Conservation (phyloP, 1,284 basidiomycete species). For the Flammula alnicola region DNA sequence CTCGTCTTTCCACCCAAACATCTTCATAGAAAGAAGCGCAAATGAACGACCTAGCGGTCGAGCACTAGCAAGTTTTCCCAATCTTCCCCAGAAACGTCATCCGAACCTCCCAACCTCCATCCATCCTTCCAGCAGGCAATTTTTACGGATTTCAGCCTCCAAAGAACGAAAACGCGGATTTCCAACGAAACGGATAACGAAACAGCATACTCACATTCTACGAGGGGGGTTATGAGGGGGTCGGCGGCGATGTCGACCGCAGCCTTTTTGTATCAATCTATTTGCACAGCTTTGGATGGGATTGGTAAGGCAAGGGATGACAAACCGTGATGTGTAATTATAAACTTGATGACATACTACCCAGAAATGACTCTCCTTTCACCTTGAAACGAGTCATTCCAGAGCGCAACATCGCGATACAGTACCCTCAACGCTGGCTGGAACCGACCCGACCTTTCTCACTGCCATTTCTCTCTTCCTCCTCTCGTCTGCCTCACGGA, state of each 20-base stretch:
- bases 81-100: conserved; percentile 16
- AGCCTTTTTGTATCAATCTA: conserved; percentile 13
- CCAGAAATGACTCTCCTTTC: no score
- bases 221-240: conserved; percentile 8
- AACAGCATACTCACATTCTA: conserved; percentile 22
- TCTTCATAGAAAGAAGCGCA: neutral
- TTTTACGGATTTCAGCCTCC: neutral
- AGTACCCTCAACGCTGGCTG: no score
- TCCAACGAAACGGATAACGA: neutral
- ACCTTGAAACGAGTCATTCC: no score
- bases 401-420: no score
- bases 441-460: no score
- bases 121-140: conserved; percentile 15
- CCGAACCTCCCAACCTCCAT: conserved; percentile 12
- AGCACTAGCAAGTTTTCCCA: no score
- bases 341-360: no score
- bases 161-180: conserved; percentile 1
- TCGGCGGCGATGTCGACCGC: neutral
- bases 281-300: conserved; percentile 11
- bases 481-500: no score
- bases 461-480: no score
- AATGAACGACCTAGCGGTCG: no score
- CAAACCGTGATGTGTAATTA: no score
- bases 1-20: conserved; percentile 1
- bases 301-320: conserved; percentile 11